These are phyloP conservation scores for Vickermania ingenoplastis DNA, from an alignment of 208 protist genomes.

Conservation along the genomic window DNA sequence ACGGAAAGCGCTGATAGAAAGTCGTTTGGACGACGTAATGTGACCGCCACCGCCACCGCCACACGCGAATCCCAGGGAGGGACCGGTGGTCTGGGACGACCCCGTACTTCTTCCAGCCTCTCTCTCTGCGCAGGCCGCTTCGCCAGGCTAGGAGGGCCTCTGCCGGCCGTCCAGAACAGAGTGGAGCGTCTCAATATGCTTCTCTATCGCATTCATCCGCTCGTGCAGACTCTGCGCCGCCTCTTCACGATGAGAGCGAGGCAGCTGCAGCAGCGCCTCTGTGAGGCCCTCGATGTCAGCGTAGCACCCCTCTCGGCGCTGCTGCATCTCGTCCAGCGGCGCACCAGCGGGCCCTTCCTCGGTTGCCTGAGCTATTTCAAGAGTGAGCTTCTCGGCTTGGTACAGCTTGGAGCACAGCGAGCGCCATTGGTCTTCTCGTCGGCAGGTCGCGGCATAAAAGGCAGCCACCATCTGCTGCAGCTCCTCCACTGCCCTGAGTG, in stretches of 20 bases:
- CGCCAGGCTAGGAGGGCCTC: too few species aligned
- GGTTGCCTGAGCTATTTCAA: constrained; percentile 17
- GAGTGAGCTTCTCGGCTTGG: constrained; percentile 44
- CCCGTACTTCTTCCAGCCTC: too few species aligned
- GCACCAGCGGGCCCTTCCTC: constrained; percentile 18
- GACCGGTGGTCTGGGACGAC: too few species aligned
- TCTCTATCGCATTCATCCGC: not conserved
- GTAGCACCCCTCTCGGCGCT: constrained; percentile 31
- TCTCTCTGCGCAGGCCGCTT: too few species aligned
- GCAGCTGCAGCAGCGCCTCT: constrained; percentile 13
- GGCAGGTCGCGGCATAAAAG: constrained; percentile 2
- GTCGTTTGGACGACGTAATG: too few species aligned
- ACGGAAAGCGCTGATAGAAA: too few species aligned
- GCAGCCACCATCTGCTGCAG: constrained; percentile 13
- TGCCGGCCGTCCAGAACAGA: too few species aligned
- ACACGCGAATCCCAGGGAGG: too few species aligned
- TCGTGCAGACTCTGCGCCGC: not conserved
- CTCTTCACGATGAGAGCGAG: not conserved
- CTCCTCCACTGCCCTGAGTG: not conserved
- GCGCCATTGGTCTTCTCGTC: constrained; percentile 48
- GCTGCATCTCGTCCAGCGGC: constrained; percentile 23
- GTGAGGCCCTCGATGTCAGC: constrained; percentile 34
- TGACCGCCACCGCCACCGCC: too few species aligned
- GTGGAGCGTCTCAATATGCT: not conserved
- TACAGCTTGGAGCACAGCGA: constrained; percentile 45